Base-by-base conservation (phyloP, 805 yeast genomes). In the Isabelozyma heimii region DNA sequence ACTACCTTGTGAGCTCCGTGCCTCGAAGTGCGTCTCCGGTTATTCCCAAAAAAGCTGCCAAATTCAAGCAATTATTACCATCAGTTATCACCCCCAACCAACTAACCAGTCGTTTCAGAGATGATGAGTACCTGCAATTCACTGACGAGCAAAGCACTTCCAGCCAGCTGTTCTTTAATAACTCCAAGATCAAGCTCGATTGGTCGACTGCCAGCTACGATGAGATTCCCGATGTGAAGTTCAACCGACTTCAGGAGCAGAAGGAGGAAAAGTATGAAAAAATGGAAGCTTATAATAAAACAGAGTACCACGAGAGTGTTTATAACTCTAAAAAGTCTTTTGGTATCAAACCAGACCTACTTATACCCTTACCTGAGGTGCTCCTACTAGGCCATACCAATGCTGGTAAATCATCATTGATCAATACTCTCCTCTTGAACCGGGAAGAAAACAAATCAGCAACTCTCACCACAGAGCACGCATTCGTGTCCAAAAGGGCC, bases 341-440 rank as follows among this genome's bases (percentile, higher is more conserved):
- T 49, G 73, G 73, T 2, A 60, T 67, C 15, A 52, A 50, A 13
- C 68, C 87, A 10, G 55, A 51, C 16, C 50, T 58, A n/a, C 51
- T 68, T 26, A 52, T 47, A 37, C 64, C 66, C 13, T 57, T 73
- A 6, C 96, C 97, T 0, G 97, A 90, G 59, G 80, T 90, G 4
- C 70, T 86, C 3, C 75, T 91, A 43, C 56, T 91, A 42, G 97
- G 97, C 0, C 80, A 89, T 53, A 85, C 95, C 43, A 91, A 91
- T 57, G 91, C 85, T 7, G 97, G 97, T 0, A 91, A 91, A 61
- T 88, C 96, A 0, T 83, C 95, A 0, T 62, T 91, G 24, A 70
- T 91, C 39, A 87, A 88, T 58, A 79, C 79, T 10, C 48, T 89
- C 8, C 66, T 87, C 4, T 70, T 82, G 1, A 68, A 69, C 37